Evolutionary conservation across 176 grass and related monocot genomes (phyloP), one percentile per base, ranked within the genome.

Genomic region (Avena insularis): DNA sequence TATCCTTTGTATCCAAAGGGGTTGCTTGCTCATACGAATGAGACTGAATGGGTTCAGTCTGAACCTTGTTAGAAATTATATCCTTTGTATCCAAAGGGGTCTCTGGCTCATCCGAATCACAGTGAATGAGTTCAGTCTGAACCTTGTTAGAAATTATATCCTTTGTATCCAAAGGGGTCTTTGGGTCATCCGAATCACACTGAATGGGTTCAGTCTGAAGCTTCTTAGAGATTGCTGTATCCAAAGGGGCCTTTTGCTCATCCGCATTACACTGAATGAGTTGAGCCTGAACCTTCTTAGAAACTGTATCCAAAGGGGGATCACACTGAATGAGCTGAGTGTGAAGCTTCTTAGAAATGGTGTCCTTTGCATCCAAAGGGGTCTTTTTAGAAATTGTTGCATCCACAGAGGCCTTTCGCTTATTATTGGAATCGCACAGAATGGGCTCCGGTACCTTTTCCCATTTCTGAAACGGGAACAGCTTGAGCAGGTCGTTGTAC

Each of bases 401-500:
- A 48, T 48, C 46, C 46, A 48, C 9, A 48, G 46, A 10, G 46
- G 16, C 20, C 35, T 21, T 17, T 46, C 62, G n/a, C 46, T 48
- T 48, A 48, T 48, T 48, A 48, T 48, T 10, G 8, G 46, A 48
- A 48, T 48, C 46, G 9, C 46, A 40, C 9, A 3, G 76, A 59
- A 84, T 25, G 19, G 36, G 84, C 53, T 56, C 21, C 36, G 80
- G 75, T 16, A 77, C 60, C 17, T 82, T 84, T 33, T 79, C 67
- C 12, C 59, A 19, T 27, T 51, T 85, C 63, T 71, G 82, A 84
- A 93, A 79, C 64, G 10, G 85, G 76, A 86, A 90, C 31, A 90
- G 82, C 82, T 83, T 88, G 10, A 85, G 27, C 71, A 90, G 82
- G 86, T 93, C 91, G 11, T 51, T 72, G 64, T 82, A 90, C 36